Evolutionary conservation across 768 basidiomycete species (phyloP).

Genomic region (Xerocomus potaroensis): DNA sequence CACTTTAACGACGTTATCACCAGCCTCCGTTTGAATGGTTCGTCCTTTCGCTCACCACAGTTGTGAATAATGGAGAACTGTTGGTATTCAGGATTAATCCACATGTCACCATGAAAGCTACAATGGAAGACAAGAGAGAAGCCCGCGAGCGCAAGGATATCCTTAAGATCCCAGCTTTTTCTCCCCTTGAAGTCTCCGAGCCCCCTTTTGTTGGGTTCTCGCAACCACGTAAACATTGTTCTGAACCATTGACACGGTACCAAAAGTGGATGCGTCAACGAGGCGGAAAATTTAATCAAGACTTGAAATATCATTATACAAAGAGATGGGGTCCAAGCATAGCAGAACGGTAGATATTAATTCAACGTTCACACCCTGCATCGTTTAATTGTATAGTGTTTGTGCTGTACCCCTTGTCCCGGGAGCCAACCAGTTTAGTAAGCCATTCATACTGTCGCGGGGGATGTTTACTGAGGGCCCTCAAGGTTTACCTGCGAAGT

Average conservation of each 20-base stretch:
- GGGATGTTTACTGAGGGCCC: background rate
- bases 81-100: slow-evolving; percentile 51
- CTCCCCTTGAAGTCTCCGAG: slow-evolving; percentile 29
- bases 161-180: slow-evolving; percentile 43
- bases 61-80: slow-evolving; percentile 1
- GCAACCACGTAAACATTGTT: slow-evolving; percentile 38
- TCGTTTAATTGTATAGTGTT: slow-evolving; percentile 34
- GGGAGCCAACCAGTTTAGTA: slow-evolving; percentile 50
- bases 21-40: slow-evolving; percentile 73
- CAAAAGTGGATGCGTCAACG: slow-evolving; percentile 37
- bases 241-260: slow-evolving; percentile 41
- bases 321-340: slow-evolving; percentile 34
- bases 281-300: slow-evolving; percentile 16
- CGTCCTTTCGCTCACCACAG: background rate
- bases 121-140: slow-evolving; percentile 32
- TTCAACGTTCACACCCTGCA: background rate
- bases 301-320: slow-evolving; percentile 58
- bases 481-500: slow-evolving; percentile 40
- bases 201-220: slow-evolving; percentile 43
- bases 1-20: background rate
- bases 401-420: slow-evolving; percentile 50
- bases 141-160: slow-evolving; percentile 31
- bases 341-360: slow-evolving; percentile 48
- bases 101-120: slow-evolving; percentile 36
- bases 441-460: slow-evolving; percentile 8